A percentile compares a stretch with the other conserved stretches of the same genome.
phyloP scores from a whole-genome alignment of 805 yeast species.

The Saccharomyces eubayanus region DNA sequence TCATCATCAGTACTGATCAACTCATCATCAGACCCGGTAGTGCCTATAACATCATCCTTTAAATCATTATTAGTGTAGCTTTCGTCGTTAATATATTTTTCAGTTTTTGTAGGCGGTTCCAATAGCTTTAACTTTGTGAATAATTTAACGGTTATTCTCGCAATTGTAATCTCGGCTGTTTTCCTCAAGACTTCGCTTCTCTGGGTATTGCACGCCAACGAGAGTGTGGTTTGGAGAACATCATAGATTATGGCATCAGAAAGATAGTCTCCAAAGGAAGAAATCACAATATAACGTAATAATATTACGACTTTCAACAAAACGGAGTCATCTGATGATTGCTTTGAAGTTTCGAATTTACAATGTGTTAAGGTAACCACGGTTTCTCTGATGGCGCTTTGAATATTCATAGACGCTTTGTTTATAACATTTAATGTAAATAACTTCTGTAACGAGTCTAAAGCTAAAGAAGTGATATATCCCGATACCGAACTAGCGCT shows the following conservation, averaged over 20 bases:
- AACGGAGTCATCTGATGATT: slow-evolving; percentile 84
- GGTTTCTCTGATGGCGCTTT: slow-evolving; percentile 41
- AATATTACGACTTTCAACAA: slow-evolving; percentile 72
- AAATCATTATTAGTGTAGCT: slow-evolving; percentile 13
- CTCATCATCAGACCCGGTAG: neutral
- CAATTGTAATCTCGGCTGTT: slow-evolving; percentile 79
- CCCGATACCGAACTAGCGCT: slow-evolving; percentile 84
- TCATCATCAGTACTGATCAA: neutral
- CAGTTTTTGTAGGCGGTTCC: slow-evolving; percentile 36
- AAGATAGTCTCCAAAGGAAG: slow-evolving; percentile 54
- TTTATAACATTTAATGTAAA: slow-evolving; percentile 62
- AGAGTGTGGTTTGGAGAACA: slow-evolving; percentile 82
- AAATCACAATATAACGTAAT: slow-evolving; percentile 56
- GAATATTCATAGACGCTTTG: slow-evolving; percentile 48
- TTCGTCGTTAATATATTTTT: slow-evolving; percentile 38
- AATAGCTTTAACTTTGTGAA: slow-evolving; percentile 53
- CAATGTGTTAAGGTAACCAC: slow-evolving; percentile 75
- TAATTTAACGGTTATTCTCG: slow-evolving; percentile 57
- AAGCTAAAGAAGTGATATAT: slow-evolving; percentile 70
- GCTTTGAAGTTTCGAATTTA: slow-evolving; percentile 91
- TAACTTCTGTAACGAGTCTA: slow-evolving; percentile 67
- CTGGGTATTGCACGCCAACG: slow-evolving; percentile 85
- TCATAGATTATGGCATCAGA: slow-evolving; percentile 81
- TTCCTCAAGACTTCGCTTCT: slow-evolving; percentile 82
- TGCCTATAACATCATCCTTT: slow-evolving; percentile 17